phyloP scores from a whole-genome alignment of 73 alveolate genomes.

The Loxodes magnus region DNA sequence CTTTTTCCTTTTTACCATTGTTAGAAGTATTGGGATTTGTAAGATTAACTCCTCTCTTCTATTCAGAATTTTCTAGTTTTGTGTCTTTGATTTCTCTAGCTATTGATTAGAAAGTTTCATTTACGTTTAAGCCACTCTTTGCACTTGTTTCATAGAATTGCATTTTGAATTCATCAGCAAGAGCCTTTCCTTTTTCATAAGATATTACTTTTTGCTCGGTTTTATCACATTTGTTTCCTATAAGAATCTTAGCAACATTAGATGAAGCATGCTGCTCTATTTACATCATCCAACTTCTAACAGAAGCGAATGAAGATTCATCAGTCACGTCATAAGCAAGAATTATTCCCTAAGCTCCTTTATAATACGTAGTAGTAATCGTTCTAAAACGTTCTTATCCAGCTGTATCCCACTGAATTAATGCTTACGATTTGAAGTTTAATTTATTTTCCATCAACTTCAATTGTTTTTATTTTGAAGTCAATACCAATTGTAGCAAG shows the following conservation, averaged over 20 bases:
- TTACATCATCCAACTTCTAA: conserved; percentile 48
- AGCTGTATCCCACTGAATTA: conserved; percentile 87
- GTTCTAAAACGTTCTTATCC: conserved; percentile 73
- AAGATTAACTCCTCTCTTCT: too few relatives aligned
- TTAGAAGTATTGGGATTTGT: too few relatives aligned
- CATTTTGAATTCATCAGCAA: conserved; percentile 32
- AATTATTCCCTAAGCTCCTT: conserved; percentile 72
- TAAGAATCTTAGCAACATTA: conserved; percentile 12
- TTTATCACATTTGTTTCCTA: conserved; percentile 31
- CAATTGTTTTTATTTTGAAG: conserved; percentile 56
- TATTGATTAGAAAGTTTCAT: conserved; percentile 25
- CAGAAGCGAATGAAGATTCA: conserved; percentile 34
- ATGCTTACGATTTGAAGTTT: conserved; percentile 64
- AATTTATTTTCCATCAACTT: conserved; percentile 47
- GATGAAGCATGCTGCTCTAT: conserved; percentile 23
- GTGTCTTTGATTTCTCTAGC: conserved; percentile 26
- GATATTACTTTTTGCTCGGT: conserved; percentile 23
- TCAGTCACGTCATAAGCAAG: conserved; percentile 58
- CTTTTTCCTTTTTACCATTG: too few relatives aligned
- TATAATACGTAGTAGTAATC: conserved; percentile 61
- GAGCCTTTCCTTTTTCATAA: conserved; percentile 37
- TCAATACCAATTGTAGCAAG: conserved; percentile 75
- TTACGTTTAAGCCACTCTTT: conserved; percentile 36
- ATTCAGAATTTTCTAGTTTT: too few relatives aligned
- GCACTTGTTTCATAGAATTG: conserved; percentile 49